Base-by-base conservation (phyloP, 257 asterid genomes). In the Lavandula angustifolia region DNA sequence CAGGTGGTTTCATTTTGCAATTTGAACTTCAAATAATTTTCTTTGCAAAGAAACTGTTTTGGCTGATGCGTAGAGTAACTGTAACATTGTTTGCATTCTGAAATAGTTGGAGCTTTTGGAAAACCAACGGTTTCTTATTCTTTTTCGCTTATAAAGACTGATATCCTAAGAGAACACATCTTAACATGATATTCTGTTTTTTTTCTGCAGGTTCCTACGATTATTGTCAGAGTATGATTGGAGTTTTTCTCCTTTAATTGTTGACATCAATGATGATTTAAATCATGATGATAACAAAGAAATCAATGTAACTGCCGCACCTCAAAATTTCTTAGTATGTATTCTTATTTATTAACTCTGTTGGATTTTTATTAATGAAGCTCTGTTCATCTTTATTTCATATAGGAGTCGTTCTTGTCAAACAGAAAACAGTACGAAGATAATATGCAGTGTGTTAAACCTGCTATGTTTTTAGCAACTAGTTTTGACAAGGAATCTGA, bases 381-480 rank as follows among this genome's bases (percentile, higher is more conserved):
- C 43, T 75, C 37, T 43, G 37, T 27, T n/a, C n/a, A n/a, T 18
- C 17, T 73, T 64, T 74, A 32, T 47, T 57, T 49, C 76, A 54
- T 42, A 17, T 66, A 94, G 99, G 95, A 82, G 61, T 81, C 70
- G 67, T 87, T 94, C 79, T 68, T 74, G 79, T 71, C 68, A 41
- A 89, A 76, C 69, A 81, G 95, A 73, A 87, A 86, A 76, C 89
- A 71, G 37, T 73, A 60, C 47, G 87, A 73, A 67, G 81, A 62
- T 57, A 80, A 82, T 32, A 38, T 12, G 37, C 89, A 64, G 63
- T 75, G 57, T 72, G 76, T 64, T 49, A 75, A 60, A 64, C 89
- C 96, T 55, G 87, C 91, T 40, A 90, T 94, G 96, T 90, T 77
- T 66, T 57, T 90, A 75, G 97, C 96, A 34, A 86, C 96, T 73